Evolutionary conservation across 75 land plant genomes (phyloP).

Genomic region (Pinus albicaulis): DNA sequence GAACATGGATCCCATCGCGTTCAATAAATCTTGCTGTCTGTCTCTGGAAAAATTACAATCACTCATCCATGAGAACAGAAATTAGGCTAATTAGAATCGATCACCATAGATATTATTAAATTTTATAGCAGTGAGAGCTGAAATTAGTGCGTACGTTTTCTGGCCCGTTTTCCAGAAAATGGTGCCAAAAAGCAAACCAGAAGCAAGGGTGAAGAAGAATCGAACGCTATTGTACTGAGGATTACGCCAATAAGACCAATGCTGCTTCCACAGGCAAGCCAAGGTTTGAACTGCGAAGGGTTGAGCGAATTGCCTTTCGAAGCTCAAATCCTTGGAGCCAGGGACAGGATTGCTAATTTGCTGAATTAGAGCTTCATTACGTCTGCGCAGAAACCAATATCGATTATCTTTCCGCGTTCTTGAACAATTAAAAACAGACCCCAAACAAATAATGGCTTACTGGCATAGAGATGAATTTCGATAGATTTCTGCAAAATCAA

Average conservation of each 20-base stretch:
- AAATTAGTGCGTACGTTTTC: slow-evolving; percentile 20
- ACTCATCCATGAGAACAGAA: no score
- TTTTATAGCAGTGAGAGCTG: slow-evolving; percentile 4
- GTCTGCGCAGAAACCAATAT: slow-evolving; percentile 1
- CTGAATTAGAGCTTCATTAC: slow-evolving; percentile 26
- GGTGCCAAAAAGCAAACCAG: slow-evolving; percentile 25
- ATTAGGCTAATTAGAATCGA: no score
- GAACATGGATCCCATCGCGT: slow-evolving; percentile 8
- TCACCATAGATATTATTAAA: no score
- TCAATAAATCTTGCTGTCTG: background rate
- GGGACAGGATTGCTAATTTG: slow-evolving; percentile 17
- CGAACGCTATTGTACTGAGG: slow-evolving; percentile 35
- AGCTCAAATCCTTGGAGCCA: slow-evolving; percentile 28
- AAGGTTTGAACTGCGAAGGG: slow-evolving; percentile 21
- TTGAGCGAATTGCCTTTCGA: slow-evolving; percentile 29
- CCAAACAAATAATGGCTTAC: background rate
- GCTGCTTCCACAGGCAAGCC: slow-evolving; percentile 57
- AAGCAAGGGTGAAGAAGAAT: slow-evolving; percentile 18
- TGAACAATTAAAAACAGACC: no score
- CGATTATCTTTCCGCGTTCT: no score
- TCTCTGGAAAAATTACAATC: background rate
- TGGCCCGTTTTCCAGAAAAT: slow-evolving; percentile 39
- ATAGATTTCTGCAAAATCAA: slow-evolving; percentile 34
- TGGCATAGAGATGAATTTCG: slow-evolving; percentile 20
- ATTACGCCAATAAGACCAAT: slow-evolving; percentile 49